Base-by-base conservation (phyloP, 208 protist genomes). In the Acanthamoeba culbertsoni region DNA sequence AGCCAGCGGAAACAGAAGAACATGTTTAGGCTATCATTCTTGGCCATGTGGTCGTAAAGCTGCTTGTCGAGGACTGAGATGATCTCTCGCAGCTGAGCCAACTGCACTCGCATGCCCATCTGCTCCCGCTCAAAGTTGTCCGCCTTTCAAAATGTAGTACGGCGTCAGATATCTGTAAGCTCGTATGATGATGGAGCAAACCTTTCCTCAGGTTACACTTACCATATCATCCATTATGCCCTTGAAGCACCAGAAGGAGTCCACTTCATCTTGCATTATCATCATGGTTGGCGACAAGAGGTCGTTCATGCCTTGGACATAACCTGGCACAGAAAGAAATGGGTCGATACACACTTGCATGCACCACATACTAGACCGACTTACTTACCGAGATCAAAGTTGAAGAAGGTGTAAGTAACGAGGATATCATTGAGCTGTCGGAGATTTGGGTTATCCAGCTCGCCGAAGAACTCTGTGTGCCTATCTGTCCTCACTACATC, bases 181-280 rank as follows among this genome's bases (percentile, higher is more conserved):
- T 16, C 16, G 23, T n/a, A 23, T 23, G 53, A 62, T n/a, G 18
- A 62, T n/a, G 53, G 53, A 62, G 23, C 53, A 62, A 23, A 62
- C 18, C 53, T n/a, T n/a, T n/a, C n/a, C n/a, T n/a, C 16, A 23
- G 23, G 23, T 16, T 62, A n/a, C 10, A 63, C 18, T 16, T 86
- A 91, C 57, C 55, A 91, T 48, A n/a, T 31, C 28, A 40, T 91
- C 86, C 86, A 91, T 91, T 1, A 91, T 23, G 40, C 42, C 86
- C 28, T 91, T 91, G 57, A 91, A 91, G 86, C 86, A 91, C 86
- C 86, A 91, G 45, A 91, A 91, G 18, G 86, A 43, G 35, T 91
- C 86, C 2, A 55, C 86, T 35, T 91, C 86, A 20, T 91, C 86
- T 35, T 33, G n/a, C 55, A 91, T 91, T 28, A 91, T 16, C 35